phyloP scores from a whole-genome alignment of 192 early-diverging fungal genomes.

The Linnemannia zychae region DNA sequence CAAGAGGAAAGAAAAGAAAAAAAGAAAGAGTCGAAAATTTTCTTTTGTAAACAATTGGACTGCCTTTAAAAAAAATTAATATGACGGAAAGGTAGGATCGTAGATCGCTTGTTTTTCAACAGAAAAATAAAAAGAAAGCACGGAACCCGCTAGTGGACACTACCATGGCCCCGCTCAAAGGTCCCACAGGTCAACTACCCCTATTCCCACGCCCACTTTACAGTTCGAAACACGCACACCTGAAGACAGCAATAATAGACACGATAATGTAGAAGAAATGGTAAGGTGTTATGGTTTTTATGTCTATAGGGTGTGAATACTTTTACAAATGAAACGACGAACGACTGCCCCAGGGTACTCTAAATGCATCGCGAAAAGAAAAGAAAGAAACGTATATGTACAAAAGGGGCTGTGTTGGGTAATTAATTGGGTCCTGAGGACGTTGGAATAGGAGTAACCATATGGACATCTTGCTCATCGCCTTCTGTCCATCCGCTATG shows the following conservation, averaged over 20 bases:
- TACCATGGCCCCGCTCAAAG: no score
- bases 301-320: neutral
- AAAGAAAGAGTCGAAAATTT: neutral
- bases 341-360: neutral
- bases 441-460: neutral
- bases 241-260: no score
- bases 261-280: neutral
- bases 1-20: constrained; percentile 1
- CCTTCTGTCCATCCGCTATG: neutral
- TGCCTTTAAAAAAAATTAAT: neutral
- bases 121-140: no score
- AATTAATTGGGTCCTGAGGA: neutral
- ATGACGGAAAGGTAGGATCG: neutral
- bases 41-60: neutral
- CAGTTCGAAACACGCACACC: neutral
- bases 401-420: neutral
- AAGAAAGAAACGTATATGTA: neutral
- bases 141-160: no score
- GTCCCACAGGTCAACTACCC: no score
- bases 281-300: neutral
- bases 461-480: neutral
- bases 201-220: no score
- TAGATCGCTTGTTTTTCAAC: neutral
- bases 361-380: neutral
- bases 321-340: neutral